These are phyloP conservation scores for Cryptococcus neoformans DNA, from an alignment of 1,284 basidiomycete species.

Conservation along the genomic window DNA sequence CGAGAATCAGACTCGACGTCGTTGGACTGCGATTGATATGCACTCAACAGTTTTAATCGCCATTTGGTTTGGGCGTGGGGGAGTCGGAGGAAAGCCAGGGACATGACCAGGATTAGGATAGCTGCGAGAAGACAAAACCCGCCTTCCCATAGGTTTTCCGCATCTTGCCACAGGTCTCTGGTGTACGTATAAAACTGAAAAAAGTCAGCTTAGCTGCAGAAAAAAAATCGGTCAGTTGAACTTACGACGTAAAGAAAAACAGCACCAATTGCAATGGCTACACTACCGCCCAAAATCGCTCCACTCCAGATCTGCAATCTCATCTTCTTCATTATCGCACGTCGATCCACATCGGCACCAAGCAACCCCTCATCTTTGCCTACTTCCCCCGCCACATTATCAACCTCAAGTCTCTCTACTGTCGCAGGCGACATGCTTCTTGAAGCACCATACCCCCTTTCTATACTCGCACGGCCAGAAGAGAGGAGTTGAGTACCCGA, in stretches of 20 bases:
- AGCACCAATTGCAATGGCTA: slow-evolving; percentile 64
- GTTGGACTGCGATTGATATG: slow-evolving; percentile 57
- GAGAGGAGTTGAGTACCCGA: slow-evolving; percentile 11
- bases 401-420: not conserved
- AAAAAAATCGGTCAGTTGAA: not conserved
- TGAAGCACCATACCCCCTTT: slow-evolving; percentile 5
- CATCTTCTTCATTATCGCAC: slow-evolving; percentile 21
- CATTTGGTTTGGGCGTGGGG: slow-evolving; percentile 78
- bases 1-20: slow-evolving; percentile 13
- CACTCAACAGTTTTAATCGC: slow-evolving; percentile 74
- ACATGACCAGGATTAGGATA: slow-evolving; percentile 56
- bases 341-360: slow-evolving; percentile 7
- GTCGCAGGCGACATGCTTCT: not conserved
- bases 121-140: slow-evolving; percentile 71
- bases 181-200: slow-evolving; percentile 51
- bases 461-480: not conserved
- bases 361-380: not conserved
- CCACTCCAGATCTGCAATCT: slow-evolving; percentile 68
- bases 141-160: slow-evolving; percentile 63
- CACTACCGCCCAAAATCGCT: slow-evolving; percentile 62
- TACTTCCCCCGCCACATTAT: not conserved
- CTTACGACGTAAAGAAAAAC: slow-evolving; percentile 50
- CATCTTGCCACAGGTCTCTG: slow-evolving; percentile 56
- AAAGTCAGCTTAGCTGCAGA: slow-evolving; percentile 31
- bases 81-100: slow-evolving; percentile 69